A percentile compares a stretch with the other conserved stretches of the same genome.
Evolutionary conservation across 768 basidiomycete genomes (phyloP).

Genomic region (Daedaleopsis sinensis): DNA sequence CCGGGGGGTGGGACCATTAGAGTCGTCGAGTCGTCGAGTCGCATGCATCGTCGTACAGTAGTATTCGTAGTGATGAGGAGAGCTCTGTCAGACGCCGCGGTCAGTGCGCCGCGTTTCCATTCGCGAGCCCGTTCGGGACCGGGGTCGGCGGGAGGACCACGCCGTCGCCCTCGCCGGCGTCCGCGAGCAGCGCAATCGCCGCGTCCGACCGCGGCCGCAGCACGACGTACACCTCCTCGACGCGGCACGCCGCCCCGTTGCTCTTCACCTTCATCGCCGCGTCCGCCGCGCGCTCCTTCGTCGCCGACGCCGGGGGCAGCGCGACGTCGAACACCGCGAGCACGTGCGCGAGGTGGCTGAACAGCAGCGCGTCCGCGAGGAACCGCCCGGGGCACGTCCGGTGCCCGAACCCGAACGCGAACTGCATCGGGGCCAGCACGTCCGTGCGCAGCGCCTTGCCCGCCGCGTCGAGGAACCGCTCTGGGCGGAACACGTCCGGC

Average conservation of each 20-base stretch:
- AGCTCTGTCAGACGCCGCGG: too few species aligned
- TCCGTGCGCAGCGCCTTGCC: constrained; percentile 4
- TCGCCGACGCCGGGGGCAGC: constrained; percentile 7
- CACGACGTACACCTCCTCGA: constrained; percentile 17
- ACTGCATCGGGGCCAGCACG: constrained; percentile 17
- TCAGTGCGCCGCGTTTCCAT: neutral
- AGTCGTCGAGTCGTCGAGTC: neutral
- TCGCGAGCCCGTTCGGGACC: neutral
- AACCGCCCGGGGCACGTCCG: constrained; percentile 22
- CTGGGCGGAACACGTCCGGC: constrained; percentile 33
- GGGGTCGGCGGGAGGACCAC: neutral
- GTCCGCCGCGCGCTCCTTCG: constrained; percentile 15
- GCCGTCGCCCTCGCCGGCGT: neutral
- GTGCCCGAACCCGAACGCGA: constrained; percentile 26
- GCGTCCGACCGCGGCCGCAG: constrained; percentile 8
- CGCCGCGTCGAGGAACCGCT: constrained; percentile 26
- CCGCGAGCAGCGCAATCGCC: constrained; percentile 1
- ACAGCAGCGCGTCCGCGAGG: constrained; percentile 28
- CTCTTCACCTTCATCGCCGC: constrained; percentile 16
- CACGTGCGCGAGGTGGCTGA: constrained; percentile 27
- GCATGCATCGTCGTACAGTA: neutral
- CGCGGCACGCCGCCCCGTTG: constrained; percentile 18
- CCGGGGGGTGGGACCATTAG: too few species aligned
- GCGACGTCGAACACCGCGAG: constrained; percentile 28
- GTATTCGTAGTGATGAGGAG: neutral